Evolutionary conservation across 805 yeast genomes (phyloP), one percentile per base, ranked within the genome.

Genomic region (Hermanozyma aechmeae): DNA sequence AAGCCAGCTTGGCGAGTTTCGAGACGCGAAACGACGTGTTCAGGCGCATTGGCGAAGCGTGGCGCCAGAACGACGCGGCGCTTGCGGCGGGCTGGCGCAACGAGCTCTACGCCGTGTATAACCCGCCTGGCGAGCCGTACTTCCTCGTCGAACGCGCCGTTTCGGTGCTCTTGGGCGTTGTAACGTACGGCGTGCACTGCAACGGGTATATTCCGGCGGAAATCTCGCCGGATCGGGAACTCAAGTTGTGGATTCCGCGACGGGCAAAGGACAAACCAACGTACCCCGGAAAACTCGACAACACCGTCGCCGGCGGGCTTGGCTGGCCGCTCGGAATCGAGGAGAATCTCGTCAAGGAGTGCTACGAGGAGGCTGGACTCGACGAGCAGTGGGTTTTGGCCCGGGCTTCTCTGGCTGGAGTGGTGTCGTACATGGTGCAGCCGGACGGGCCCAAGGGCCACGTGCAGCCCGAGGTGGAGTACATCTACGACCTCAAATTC

Each of bases 271-370:
- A 75, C 2, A 92, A 92, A 51, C 79, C 79, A 12, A 92, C 98
- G 0, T 89, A 73, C 58, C 97, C 98, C 0, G 80, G 82, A 0
- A 79, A 74, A 81, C 66, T 87, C 22, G 98, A 92, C 51, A 89
- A 87, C 51, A 85, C 94, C 1, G 82, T 92, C 5, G 98, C 95
- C 0, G 98, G 98, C 1, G 98, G 98, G 0, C 46, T 92, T 4
- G 96, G 94, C 0, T 66, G 78, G 50, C 95, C 95, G 0, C 62
- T 72, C 39, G 84, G 86, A 0, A 58, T 76, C 3, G 56, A 62
- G 46, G 95, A 84, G 26, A 89, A 96, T 0, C 73, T 78, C 3
- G 40, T 82, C 13, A 92, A 92, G 48, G 98, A 92, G 50, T 75
- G 94, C 44, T 65, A 62, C 35, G 98, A 92, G 45, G 98, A 92